Conservation (phyloP, 1,284 basidiomycete species). For the Cryptococcus jaspeensis region DNA sequence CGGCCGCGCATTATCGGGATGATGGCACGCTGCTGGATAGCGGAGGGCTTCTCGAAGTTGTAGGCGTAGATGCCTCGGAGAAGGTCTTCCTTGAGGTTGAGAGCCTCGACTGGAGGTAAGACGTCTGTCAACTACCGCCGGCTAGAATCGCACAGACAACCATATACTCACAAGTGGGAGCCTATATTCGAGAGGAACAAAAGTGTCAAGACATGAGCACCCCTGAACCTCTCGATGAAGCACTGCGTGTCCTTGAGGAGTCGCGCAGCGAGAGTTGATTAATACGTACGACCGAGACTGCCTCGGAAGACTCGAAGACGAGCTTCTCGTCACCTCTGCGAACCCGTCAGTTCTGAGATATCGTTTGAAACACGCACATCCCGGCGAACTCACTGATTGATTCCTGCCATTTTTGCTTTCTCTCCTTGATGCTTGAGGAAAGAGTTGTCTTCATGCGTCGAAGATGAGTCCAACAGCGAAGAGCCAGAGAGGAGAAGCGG, state of each 20-base stretch:
- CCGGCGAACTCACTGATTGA: conserved; percentile 46
- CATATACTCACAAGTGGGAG: conserved; percentile 50
- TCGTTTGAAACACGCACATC: neutral
- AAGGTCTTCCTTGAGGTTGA: conserved; percentile 92
- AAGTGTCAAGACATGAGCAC: conserved; percentile 48
- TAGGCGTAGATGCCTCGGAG: conserved; percentile 98
- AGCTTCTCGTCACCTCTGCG: conserved; percentile 66
- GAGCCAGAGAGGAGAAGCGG: neutral
- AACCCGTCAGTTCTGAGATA: conserved; percentile 1
- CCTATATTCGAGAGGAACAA: conserved; percentile 52
- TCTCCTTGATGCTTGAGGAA: neutral
- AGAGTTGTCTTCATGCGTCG: neutral
- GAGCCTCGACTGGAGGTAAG: conserved; percentile 79
- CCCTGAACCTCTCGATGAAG: conserved; percentile 46
- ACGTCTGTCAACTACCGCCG: no score
- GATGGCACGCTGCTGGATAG: conserved; percentile 98
- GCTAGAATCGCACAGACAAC: neutral
- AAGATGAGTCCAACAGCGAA: conserved; percentile 7
- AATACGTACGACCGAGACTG: conserved; percentile 66
- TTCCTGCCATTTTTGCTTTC: conserved; percentile 25
- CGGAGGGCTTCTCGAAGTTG: conserved; percentile 99
- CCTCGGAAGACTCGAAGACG: conserved; percentile 96
- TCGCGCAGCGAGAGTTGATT: conserved; percentile 11
- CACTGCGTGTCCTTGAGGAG: conserved; percentile 26
- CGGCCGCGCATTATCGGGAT: conserved; percentile 90